These are phyloP conservation scores for Trichocomaceae sp. DNA, from an alignment of 2,329 filamentous ascomycete genomes.

Conservation along the genomic window DNA sequence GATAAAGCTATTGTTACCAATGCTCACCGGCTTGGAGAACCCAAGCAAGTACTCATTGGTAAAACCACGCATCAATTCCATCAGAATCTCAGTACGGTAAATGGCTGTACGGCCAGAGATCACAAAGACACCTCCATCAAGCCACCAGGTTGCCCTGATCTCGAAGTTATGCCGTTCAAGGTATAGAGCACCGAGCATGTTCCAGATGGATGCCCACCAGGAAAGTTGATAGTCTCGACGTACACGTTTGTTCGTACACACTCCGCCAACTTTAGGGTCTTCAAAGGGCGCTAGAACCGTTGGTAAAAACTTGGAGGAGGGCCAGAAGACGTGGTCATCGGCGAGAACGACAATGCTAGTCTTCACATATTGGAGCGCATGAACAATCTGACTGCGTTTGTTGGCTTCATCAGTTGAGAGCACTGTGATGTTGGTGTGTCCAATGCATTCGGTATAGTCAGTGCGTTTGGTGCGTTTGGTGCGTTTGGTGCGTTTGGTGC, in stretches of 20 bases:
- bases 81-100: slow-evolving; percentile 47
- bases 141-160: slow-evolving; percentile 47
- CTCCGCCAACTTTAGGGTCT: slow-evolving; percentile 45
- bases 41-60: slow-evolving; percentile 46
- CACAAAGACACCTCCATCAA: slow-evolving; percentile 55
- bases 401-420: slow-evolving; percentile 31
- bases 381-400: slow-evolving; percentile 46
- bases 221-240: slow-evolving; percentile 25
- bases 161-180: slow-evolving; percentile 59
- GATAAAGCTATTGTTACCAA: too few species aligned
- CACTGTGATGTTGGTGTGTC: slow-evolving; percentile 20
- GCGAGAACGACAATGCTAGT: slow-evolving; percentile 43
- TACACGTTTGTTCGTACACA: slow-evolving; percentile 53
- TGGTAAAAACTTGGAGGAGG: slow-evolving; percentile 32
- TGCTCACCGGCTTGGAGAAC: too few species aligned
- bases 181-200: slow-evolving; percentile 53
- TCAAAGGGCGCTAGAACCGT: slow-evolving; percentile 41
- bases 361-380: slow-evolving; percentile 31
- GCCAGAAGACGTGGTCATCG: slow-evolving; percentile 53
- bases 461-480: too few species aligned
- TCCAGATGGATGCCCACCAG: slow-evolving; percentile 32
- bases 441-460: too few species aligned
- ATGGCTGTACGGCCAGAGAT: slow-evolving; percentile 52
- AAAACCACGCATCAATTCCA: slow-evolving; percentile 42
- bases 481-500: too few species aligned